phyloP scores from a whole-genome alignment of 75 land plant species.

The Pseudotsuga menziesii region DNA sequence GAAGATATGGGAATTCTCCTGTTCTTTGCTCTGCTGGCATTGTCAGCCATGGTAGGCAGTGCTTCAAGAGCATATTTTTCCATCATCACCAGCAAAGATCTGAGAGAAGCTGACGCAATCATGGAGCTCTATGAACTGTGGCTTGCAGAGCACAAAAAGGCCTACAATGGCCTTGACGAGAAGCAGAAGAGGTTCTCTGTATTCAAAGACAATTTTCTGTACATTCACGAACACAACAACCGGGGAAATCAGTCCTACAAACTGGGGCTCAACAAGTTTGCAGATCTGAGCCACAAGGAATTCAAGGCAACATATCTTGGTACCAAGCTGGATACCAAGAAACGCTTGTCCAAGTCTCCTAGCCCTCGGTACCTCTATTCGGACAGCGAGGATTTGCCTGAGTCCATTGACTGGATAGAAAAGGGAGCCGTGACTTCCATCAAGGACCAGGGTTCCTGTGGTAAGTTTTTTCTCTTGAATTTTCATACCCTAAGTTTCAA shows the following conservation, averaged over 20 bases:
- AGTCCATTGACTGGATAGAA: constrained; percentile 27
- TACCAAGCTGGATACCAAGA: neutral
- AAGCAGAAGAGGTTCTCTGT: constrained; percentile 33
- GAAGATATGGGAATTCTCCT: too few relatives aligned
- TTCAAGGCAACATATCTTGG: constrained; percentile 22
- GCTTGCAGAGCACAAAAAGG: neutral
- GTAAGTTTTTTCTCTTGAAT: too few relatives aligned
- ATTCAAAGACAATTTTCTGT: constrained; percentile 40
- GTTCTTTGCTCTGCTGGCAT: too few relatives aligned
- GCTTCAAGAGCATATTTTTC: neutral
- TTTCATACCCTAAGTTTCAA: too few relatives aligned
- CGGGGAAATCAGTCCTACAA: constrained; percentile 15
- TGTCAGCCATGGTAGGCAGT: too few relatives aligned
- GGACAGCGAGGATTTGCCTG: constrained; percentile 14
- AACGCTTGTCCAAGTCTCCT: neutral
- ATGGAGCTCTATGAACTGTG: neutral
- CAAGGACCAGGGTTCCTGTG: constrained; percentile 44
- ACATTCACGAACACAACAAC: constrained; percentile 30
- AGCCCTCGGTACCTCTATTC: neutral
- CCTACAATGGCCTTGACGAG: constrained; percentile 25
- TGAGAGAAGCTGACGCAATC: neutral
- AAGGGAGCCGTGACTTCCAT: constrained; percentile 33
- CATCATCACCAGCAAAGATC: neutral
- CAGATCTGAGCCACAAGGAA: constrained; percentile 53
- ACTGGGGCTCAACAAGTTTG: constrained; percentile 48